phyloP scores from a whole-genome alignment of 2,329 filamentous ascomycete species.

The Ophiostoma pallidulum region DNA sequence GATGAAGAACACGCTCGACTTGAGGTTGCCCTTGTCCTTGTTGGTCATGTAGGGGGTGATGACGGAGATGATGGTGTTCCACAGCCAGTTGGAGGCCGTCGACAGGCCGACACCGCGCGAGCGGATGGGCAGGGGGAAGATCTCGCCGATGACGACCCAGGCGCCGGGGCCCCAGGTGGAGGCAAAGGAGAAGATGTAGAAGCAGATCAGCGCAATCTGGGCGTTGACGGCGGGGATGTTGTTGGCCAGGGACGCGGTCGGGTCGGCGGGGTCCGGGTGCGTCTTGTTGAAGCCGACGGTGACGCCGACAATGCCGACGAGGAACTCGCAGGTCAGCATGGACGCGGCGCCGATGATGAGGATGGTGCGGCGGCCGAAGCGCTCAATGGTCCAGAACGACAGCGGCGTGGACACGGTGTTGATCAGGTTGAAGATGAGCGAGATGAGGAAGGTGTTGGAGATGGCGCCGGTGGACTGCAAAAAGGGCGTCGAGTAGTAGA shows the following conservation, averaged over 20 bases:
- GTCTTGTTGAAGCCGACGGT: conserved; percentile 46
- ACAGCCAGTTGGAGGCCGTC: conserved; percentile 85
- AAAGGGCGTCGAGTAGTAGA: conserved; percentile 80
- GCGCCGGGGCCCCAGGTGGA: conserved; percentile 78
- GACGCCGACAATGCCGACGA: conserved; percentile 69
- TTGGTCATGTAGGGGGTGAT: conserved; percentile 55
- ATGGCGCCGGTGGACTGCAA: conserved; percentile 71
- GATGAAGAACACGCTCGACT: conserved; percentile 63
- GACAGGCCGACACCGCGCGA: conserved; percentile 79
- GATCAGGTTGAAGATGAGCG: conserved; percentile 76
- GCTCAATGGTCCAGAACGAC: conserved; percentile 81
- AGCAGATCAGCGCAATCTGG: conserved; percentile 79
- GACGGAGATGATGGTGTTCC: conserved; percentile 53
- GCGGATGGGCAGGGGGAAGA: conserved; percentile 82
- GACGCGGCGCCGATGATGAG: conserved; percentile 69
- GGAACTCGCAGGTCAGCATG: conserved; percentile 81
- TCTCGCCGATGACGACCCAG: conserved; percentile 79
- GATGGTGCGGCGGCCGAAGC: conserved; percentile 68
- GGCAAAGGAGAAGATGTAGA: conserved; percentile 92
- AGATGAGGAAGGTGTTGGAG: conserved; percentile 69
- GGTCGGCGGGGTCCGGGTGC: conserved; percentile 34
- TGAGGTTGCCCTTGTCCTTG: conserved; percentile 52
- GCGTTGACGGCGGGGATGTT: conserved; percentile 52
- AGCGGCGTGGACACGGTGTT: conserved; percentile 79
- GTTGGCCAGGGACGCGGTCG: conserved; percentile 32